A percentile compares a stretch with the other conserved stretches of the same genome.
Conservation (phyloP, 2,329 filamentous ascomycete genomes). For the Aspergillus pseudotamarii region DNA sequence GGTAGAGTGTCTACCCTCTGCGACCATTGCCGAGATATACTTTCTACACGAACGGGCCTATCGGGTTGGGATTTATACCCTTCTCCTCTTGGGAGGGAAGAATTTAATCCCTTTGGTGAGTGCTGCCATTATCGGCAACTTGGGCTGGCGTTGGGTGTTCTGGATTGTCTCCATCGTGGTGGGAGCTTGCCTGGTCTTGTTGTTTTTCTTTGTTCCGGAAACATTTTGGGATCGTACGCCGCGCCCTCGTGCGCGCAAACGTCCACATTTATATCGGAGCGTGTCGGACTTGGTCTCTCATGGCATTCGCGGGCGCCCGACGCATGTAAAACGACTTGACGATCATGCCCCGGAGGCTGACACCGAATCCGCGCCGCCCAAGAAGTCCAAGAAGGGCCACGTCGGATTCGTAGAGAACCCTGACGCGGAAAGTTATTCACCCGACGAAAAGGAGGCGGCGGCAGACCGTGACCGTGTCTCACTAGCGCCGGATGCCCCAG, state of each 20-base stretch:
- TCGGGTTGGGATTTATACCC: slow-evolving; percentile 88
- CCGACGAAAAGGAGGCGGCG: slow-evolving; percentile 20
- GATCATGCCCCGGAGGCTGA: slow-evolving; percentile 17
- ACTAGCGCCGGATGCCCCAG: neutral
- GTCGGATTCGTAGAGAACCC: slow-evolving; percentile 59
- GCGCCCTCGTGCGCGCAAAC: slow-evolving; percentile 43
- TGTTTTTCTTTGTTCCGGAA: slow-evolving; percentile 92
- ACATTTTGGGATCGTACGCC: slow-evolving; percentile 94
- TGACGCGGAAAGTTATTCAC: neutral
- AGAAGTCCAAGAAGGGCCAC: slow-evolving; percentile 47
- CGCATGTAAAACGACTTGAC: slow-evolving; percentile 24
- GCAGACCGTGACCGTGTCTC: slow-evolving; percentile 4
- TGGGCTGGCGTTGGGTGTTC: slow-evolving; percentile 90
- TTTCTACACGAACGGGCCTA: slow-evolving; percentile 94
- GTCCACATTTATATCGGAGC: slow-evolving; percentile 37
- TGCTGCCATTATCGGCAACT: slow-evolving; percentile 75
- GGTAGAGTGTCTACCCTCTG: slow-evolving; percentile 88
- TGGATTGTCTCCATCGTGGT: slow-evolving; percentile 85
- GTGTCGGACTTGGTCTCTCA: slow-evolving; percentile 41
- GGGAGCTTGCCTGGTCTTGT: slow-evolving; percentile 66
- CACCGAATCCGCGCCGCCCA: slow-evolving; percentile 18
- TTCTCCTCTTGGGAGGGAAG: slow-evolving; percentile 86
- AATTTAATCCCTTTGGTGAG: slow-evolving; percentile 86
- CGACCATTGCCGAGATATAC: slow-evolving; percentile 94
- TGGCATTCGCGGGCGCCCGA: slow-evolving; percentile 38